A percentile compares a stretch with the other conserved stretches of the same genome.
Evolutionary conservation across 345 rosid genomes (phyloP).

Genomic region (Eucalyptus curtisii): DNA sequence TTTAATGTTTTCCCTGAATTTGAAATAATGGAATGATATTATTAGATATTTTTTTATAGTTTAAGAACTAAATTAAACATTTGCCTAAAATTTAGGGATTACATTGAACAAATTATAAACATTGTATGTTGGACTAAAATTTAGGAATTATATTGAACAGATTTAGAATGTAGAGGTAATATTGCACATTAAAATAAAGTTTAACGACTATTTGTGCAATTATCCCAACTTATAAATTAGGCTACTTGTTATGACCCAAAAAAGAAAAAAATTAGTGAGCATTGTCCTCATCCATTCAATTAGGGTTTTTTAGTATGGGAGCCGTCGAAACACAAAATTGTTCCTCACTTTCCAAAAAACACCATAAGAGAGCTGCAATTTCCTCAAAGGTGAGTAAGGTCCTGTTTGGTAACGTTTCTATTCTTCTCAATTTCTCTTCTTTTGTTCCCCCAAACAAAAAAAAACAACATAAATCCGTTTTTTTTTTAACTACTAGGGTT

Average conservation of each 20-base stretch:
- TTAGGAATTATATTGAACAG: accelerated
- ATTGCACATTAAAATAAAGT: accelerated
- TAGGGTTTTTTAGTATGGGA: neutral
- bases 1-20: neutral
- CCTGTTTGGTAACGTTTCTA: too few species aligned
- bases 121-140: neutral
- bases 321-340: neutral
- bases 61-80: neutral
- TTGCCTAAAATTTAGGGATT: accelerated
- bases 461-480: too few species aligned
- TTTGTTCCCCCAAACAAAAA: too few species aligned
- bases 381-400: too few species aligned
- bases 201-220: neutral
- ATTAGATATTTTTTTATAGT: neutral
- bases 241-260: accelerated
- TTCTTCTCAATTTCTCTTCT: too few species aligned
- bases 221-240: neutral
- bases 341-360: neutral
- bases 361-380: neutral
- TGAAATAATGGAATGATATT: too few species aligned
- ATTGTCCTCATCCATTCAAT: neutral
- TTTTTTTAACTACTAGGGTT: too few species aligned
- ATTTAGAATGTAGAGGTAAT: neutral
- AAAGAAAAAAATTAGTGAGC: too few species aligned
- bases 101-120: neutral